These are phyloP conservation scores for Neurospora hispaniola DNA, from an alignment of 495 filamentous ascomycete species.

Conservation along the genomic window DNA sequence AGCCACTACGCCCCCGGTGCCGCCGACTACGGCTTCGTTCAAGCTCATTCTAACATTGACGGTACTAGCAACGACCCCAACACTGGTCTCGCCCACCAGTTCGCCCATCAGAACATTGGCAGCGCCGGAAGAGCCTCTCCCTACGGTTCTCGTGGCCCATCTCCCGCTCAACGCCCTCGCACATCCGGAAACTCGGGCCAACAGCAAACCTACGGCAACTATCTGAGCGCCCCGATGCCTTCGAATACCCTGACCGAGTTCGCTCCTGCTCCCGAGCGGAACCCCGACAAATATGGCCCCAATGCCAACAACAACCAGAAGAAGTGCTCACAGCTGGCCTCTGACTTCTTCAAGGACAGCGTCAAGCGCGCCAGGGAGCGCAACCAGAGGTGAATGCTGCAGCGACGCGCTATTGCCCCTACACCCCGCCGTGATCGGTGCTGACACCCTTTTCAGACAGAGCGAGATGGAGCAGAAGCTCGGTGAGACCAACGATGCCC, in stretches of 20 bases:
- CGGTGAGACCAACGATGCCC: slow-evolving; percentile 58
- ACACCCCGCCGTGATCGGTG: background rate
- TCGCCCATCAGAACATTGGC: slow-evolving; percentile 92
- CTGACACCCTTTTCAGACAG: slow-evolving; percentile 44
- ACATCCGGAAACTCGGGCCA: slow-evolving; percentile 59
- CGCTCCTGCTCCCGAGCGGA: slow-evolving; percentile 54
- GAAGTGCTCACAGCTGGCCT: slow-evolving; percentile 66
- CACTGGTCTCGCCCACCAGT: slow-evolving; percentile 86
- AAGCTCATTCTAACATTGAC: slow-evolving; percentile 44
- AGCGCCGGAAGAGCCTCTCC: slow-evolving; percentile 53
- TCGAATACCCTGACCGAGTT: slow-evolving; percentile 37
- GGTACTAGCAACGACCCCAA: slow-evolving; percentile 54
- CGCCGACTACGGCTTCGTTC: slow-evolving; percentile 37
- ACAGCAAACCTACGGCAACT: slow-evolving; percentile 48
- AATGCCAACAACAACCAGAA: slow-evolving; percentile 57
- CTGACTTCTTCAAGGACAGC: slow-evolving; percentile 91
- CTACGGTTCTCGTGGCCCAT: slow-evolving; percentile 54
- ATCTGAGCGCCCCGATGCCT: slow-evolving; percentile 55
- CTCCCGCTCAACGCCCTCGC: slow-evolving; percentile 63
- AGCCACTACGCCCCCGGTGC: slow-evolving; percentile 17
- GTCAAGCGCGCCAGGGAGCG: slow-evolving; percentile 84
- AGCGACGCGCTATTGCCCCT: background rate
- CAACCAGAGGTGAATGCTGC: slow-evolving; percentile 65
- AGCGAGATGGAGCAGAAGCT: slow-evolving; percentile 81
- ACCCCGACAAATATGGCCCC: slow-evolving; percentile 61